Conservation (phyloP, 2,329 filamentous ascomycete genomes). For the Penicillium janthinellum region DNA sequence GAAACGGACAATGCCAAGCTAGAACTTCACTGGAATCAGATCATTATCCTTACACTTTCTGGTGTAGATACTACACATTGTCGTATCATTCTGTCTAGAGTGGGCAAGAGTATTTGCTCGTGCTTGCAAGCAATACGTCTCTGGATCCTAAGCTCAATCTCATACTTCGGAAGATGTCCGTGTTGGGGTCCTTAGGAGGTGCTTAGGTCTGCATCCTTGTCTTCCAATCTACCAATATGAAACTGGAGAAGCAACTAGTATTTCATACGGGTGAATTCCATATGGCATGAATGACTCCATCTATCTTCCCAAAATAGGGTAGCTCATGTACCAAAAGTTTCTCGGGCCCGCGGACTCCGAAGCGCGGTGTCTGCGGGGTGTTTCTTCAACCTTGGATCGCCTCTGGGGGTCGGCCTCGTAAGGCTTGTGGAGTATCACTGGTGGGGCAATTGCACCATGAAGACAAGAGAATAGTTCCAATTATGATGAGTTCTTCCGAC, state of each 20-base stretch:
- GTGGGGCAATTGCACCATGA: slow-evolving; percentile 31
- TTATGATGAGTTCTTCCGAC: neutral
- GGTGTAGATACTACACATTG: neutral
- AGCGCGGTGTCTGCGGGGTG: slow-evolving; percentile 49
- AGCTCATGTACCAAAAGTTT: neutral
- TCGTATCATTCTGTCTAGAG: no score
- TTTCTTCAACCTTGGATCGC: slow-evolving; percentile 55
- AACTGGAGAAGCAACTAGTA: no score
- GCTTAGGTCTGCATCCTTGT: neutral
- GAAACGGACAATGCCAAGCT: slow-evolving; percentile 22
- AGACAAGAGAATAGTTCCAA: neutral
- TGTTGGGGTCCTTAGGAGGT: neutral
- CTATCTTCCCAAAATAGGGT: neutral
- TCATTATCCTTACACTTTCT: neutral
- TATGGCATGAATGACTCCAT: neutral
- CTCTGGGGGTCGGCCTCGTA: slow-evolving; percentile 54
- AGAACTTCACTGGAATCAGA: slow-evolving; percentile 8
- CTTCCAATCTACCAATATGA: neutral
- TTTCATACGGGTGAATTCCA: neutral
- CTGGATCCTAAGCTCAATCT: no score
- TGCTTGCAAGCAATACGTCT: no score
- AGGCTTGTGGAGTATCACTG: slow-evolving; percentile 34
- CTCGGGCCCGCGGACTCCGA: slow-evolving; percentile 2
- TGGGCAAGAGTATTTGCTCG: no score
- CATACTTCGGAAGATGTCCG: neutral